These are phyloP conservation scores for Myxozyma geophila DNA, from an alignment of 805 yeast species.

Conservation along the genomic window DNA sequence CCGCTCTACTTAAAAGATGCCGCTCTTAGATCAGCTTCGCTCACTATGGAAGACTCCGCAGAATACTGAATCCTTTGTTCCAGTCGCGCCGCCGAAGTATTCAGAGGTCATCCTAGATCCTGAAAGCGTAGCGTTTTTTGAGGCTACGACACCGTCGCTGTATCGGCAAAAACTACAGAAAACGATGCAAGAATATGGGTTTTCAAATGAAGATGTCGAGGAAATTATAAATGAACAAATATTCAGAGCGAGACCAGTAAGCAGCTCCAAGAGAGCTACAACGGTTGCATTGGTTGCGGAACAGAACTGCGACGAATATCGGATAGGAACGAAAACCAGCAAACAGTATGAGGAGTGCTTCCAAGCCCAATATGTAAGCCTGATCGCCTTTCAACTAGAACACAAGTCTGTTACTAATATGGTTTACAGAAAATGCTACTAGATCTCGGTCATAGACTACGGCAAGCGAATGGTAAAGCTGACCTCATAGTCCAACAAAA, in stretches of 20 bases:
- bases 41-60: background rate
- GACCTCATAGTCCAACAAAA: constrained; percentile 2
- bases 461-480: background rate
- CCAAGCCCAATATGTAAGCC: constrained; percentile 13
- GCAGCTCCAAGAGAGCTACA: background rate
- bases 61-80: background rate
- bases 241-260: constrained; percentile 8
- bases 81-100: background rate
- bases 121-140: constrained; percentile 17
- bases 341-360: constrained; percentile 16
- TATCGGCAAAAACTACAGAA: constrained; percentile 3
- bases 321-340: background rate
- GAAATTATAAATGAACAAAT: background rate
- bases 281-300: constrained; percentile 8
- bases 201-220: constrained; percentile 5
- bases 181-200: constrained; percentile 4
- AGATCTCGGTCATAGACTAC: constrained; percentile 22
- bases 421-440: constrained; percentile 20
- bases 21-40: background rate
- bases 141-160: constrained; percentile 21
- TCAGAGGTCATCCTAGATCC: constrained; percentile 15
- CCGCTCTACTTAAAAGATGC: background rate
- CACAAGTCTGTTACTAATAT: background rate
- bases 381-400: background rate
- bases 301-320: constrained; percentile 9